Evolutionary conservation across 306 rosid genomes (phyloP), one percentile per base, ranked within the genome.

Genomic region (Macrotyloma uniflorum): DNA sequence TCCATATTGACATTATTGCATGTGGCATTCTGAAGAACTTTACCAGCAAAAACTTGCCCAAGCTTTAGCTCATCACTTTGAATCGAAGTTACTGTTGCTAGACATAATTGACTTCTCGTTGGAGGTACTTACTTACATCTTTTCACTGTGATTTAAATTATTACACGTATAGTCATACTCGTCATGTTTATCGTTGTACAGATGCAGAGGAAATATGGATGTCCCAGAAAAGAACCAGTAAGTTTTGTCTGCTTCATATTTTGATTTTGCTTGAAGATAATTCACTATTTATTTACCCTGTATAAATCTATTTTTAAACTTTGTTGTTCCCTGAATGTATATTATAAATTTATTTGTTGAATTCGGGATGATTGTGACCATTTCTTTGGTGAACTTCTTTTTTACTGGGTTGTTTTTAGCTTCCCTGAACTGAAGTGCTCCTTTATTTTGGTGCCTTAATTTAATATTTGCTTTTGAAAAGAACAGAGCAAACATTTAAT

Each of bases 191-290:
- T 63, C 75, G 71, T 69, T 68, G 73, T 79, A 75, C 96, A 96
- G 99, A 74, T 91, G 86, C 97, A 93, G 82, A 87, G 85, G 84
- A 93, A 87, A 89, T 96, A 81, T 54, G 99, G 98, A 45, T 84
- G 84, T 83, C 67, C 87, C 53, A 90, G 79, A 86, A 91, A 80
- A 82, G 92, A 84, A 85, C 58, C 92, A 4, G 98, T 93, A 88
- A 90, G 96, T 38, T 64, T 70, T 62, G 46, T 53, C 53, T 76
- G 32, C 58, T 57, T 55, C 30, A 9, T 26, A 14, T 78, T 67
- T 63, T 38, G 22, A 2, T 23, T 40, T 9, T 69, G 12, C 30
- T 13, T 49, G 35, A 58, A 58, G 63, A 30, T 78, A 70, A 42
- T 59, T 59, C 45, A 33, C 64, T 79, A 36, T 58, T 58, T 79